phyloP scores from a whole-genome alignment of 2,329 filamentous ascomycete genomes.

The Aureobasidium pullulans region DNA sequence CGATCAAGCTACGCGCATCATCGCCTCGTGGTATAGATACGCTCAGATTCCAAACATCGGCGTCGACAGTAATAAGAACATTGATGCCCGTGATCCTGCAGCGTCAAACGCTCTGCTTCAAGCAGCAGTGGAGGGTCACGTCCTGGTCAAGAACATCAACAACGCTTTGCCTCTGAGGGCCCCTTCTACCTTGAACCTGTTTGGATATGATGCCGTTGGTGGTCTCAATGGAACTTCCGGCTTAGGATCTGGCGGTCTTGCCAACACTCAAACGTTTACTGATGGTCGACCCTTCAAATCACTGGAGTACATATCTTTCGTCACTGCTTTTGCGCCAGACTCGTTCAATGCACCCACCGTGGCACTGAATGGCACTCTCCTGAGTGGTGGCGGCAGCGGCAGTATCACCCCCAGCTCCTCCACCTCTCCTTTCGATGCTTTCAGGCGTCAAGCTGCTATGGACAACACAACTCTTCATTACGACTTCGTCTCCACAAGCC shows the following conservation, averaged over 20 bases:
- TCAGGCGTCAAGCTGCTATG: slow-evolving; percentile 21
- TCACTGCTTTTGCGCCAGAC: too few species aligned
- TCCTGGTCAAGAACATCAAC: slow-evolving; percentile 56
- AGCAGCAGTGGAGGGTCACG: slow-evolving; percentile 42
- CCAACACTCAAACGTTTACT: too few species aligned
- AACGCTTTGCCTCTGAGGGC: slow-evolving; percentile 47
- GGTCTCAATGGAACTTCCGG: too few species aligned
- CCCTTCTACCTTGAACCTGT: slow-evolving; percentile 31
- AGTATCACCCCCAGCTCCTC: slow-evolving; percentile 6
- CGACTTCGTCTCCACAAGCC: slow-evolving; percentile 17
- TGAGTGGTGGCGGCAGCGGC: slow-evolving; percentile 15
- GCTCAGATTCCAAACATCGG: slow-evolving; percentile 44
- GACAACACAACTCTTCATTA: slow-evolving; percentile 25
- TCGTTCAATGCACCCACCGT: too few species aligned
- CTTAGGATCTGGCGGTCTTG: slow-evolving; percentile 24
- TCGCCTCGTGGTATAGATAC: slow-evolving; percentile 49
- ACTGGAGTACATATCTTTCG: too few species aligned
- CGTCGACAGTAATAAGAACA: slow-evolving; percentile 42
- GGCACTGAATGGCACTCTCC: slow-evolving; percentile 26
- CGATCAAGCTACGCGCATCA: slow-evolving; percentile 47
- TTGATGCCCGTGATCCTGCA: slow-evolving; percentile 26
- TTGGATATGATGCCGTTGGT: slow-evolving; percentile 30
- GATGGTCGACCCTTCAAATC: too few species aligned
- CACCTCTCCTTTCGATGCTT: slow-evolving; percentile 13
- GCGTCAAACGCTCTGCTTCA: slow-evolving; percentile 38